A percentile compares a stretch with the other conserved stretches of the same genome.
phyloP scores from a whole-genome alignment of 768 basidiomycete species.

The Mycena galopus region DNA sequence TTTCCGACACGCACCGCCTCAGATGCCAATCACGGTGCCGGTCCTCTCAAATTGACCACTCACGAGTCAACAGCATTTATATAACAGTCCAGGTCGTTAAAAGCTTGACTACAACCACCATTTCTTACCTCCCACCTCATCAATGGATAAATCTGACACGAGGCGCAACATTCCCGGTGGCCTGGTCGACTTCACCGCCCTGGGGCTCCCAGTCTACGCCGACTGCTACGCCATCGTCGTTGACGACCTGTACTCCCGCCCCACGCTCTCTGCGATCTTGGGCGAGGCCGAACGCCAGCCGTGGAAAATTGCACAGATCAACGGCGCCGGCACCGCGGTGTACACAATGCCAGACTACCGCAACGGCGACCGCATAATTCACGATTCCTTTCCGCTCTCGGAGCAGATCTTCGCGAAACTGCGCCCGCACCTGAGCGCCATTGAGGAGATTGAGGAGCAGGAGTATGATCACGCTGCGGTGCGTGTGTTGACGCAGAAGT shows the following conservation, averaged over 20 bases:
- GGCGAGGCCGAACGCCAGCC: conserved; percentile 14
- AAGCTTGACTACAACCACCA: neutral
- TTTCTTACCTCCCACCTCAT: neutral
- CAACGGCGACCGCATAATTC: conserved; percentile 34
- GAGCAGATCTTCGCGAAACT: conserved; percentile 25
- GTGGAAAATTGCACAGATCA: conserved; percentile 31
- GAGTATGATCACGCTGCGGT: neutral
- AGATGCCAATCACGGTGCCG: too few relatives aligned
- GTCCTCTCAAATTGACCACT: too few relatives aligned
- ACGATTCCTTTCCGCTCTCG: conserved; percentile 30
- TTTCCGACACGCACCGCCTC: too few relatives aligned
- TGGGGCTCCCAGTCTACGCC: conserved; percentile 21
- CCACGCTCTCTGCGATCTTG: conserved; percentile 15
- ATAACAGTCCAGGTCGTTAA: too few relatives aligned
- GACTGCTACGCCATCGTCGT: conserved; percentile 34
- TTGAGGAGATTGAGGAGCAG: conserved; percentile 31
- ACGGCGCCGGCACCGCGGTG: conserved; percentile 17
- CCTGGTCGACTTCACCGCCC: conserved; percentile 24
- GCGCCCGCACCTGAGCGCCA: conserved; percentile 28
- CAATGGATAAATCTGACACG: neutral
- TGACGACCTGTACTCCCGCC: conserved; percentile 17
- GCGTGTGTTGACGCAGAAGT: conserved; percentile 26
- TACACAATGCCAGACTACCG: conserved; percentile 27
- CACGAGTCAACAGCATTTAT: too few relatives aligned
- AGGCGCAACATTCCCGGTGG: conserved; percentile 9